Evolutionary conservation across 805 yeast genomes (phyloP), one percentile per base, ranked within the genome.

Genomic region (Geotrichum ghanense): DNA sequence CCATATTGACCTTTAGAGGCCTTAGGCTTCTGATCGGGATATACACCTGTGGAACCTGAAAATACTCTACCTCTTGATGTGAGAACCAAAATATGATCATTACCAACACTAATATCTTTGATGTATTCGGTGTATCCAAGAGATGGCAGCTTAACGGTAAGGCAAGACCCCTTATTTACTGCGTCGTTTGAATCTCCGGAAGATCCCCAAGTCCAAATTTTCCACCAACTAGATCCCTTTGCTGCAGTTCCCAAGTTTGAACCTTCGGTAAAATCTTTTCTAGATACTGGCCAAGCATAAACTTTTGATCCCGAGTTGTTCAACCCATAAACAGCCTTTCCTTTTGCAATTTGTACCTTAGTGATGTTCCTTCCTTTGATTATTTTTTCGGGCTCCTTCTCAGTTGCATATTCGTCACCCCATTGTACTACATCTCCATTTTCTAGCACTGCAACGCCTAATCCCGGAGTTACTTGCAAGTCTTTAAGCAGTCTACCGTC

Each of bases 1-100:
- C 97, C 97, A 63, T 75, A 85, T 65, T 92, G 97, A 3, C 97
- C 97, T 53, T 58, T 60, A 22, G 71, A 68, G 21, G 74, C 65
- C 42, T 72, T 71, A 3, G 68, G 63, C n/a, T 66, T 60, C 10
- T 47, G 48, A 2, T 45, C 45, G 1, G 53, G 53, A 12, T 57
- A 53, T 2, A 63, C 50, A 1, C 83, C 83, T 0, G 94, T 78
- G 14, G 84, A 73, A 9, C 78, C 68, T 1, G 84, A 68, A 52
- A 72, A 81, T 0, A 84, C 79, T 26, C 76, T 69, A 1, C 89
- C 88, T 9, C 69, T 57, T 35, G 70, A 65, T 0, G 86, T 71
- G 34, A 83, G 59, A 3, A 83, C 58, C n/a, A 84, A 71, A 7
- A 89, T 56, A 63, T 92, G 97, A 45, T 72, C 69, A 5, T 65